Evolutionary conservation across 768 basidiomycete species (phyloP), one percentile per base, ranked within the genome.

Genomic region (Hydnomerulius pinastri): DNA sequence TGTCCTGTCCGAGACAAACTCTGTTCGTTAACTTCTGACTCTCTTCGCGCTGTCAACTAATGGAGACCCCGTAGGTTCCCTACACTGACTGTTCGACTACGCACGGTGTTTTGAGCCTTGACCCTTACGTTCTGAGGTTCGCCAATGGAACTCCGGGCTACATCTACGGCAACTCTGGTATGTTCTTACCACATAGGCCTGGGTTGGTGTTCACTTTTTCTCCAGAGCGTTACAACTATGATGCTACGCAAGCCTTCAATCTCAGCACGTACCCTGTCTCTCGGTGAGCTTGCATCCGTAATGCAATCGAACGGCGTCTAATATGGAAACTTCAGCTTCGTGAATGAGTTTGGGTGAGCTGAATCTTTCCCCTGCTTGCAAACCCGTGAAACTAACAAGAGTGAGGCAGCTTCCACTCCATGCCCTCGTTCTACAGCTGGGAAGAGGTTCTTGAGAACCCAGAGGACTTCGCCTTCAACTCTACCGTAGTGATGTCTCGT

Each of bases 71-170:
- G 2, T 43, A 80, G 78, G 75, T 83, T 4, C 69, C 81, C 8
- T 84, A 83, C 51, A 82, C 80, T 0, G 80, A 79, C 55, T 82
- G 80, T 50, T 83, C 81, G 0, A 83, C 80, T 4, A 84, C 80
- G 0, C 70, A 71, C 12, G 81, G 82, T 9, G 77, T 81, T 13
- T 62, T 84, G n/a, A 79, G 75, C 50, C 66, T 83, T 12, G 76
- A 83, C 43, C 82, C 81, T 6, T 81, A 81, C 45, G 64, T 76
- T 6, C 58, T 81, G 18, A 65, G 82, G 37, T 76, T 80, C 51
- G 65, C 64, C 24, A 83, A 82, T 51, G 75, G 69, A 11, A 82
- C 80, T 3, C 57, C 63, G 4, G 81, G 80, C 3, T 68, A 74
- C 27, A 81, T 83, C 27, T 84, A 83, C 46, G 81, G 81, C 4